Evolutionary conservation across 805 yeast species (phyloP).

Genomic region (Schwanniomyces pseudopolymorphus): DNA sequence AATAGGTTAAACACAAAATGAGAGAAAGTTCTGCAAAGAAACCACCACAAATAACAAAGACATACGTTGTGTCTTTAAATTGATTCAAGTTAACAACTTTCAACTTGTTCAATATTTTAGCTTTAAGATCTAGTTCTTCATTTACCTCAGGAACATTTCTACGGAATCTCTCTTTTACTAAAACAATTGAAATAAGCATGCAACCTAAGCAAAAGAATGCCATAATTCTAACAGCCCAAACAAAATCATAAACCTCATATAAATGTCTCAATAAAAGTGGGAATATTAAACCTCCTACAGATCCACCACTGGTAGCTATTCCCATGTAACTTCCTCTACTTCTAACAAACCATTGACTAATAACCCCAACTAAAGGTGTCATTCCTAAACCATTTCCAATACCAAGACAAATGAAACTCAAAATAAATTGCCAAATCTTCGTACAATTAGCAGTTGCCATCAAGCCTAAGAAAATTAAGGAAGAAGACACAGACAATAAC

Average conservation of each 20-base stretch:
- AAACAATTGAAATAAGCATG: constrained; percentile 19
- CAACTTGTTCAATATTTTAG: constrained; percentile 4
- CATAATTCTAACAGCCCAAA: constrained; percentile 57
- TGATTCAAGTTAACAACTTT: constrained; percentile 7
- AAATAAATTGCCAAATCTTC: constrained; percentile 57
- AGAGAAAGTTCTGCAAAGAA: constrained; percentile 30
- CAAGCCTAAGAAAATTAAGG: constrained; percentile 46
- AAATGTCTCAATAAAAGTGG: constrained; percentile 52
- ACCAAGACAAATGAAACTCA: constrained; percentile 58
- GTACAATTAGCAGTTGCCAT: constrained; percentile 58
- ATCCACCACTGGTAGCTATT: constrained; percentile 64
- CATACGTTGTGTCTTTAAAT: constrained; percentile 21
- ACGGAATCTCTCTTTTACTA: constrained; percentile 29
- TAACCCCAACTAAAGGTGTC: constrained; percentile 60
- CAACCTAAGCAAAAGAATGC: constrained; percentile 32
- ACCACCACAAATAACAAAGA: constrained; percentile 28
- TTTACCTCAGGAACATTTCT: neutral
- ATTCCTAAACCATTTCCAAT: constrained; percentile 59
- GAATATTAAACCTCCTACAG: constrained; percentile 62
- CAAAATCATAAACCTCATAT: constrained; percentile 51
- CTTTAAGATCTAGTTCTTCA: constrained; percentile 1
- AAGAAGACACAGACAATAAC: constrained; percentile 43
- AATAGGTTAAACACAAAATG: constrained; percentile 29
- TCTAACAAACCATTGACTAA: constrained; percentile 64
- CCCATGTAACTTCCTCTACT: constrained; percentile 49